A percentile compares a stretch with the other conserved stretches of the same genome.
These are phyloP conservation scores for Colletotrichum lupini DNA, from an alignment of 2,329 filamentous ascomycete species.

Conservation along the genomic window DNA sequence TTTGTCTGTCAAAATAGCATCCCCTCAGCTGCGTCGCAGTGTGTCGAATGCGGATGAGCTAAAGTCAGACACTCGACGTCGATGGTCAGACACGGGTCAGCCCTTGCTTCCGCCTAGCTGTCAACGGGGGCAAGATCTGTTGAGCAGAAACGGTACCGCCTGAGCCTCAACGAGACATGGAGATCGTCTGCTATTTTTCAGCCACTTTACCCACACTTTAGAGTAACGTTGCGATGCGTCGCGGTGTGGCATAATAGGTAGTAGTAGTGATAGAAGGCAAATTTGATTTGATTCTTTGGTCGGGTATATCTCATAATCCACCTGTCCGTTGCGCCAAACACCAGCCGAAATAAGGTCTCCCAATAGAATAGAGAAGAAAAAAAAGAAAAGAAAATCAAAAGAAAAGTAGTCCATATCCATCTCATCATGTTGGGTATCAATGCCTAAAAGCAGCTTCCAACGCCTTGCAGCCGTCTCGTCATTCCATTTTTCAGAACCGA, in stretches of 20 bases:
- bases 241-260: too few relatives aligned
- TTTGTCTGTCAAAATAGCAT: constrained; percentile 2
- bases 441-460: constrained; percentile 9
- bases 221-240: neutral
- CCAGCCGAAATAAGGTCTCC: neutral
- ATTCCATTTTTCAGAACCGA: neutral
- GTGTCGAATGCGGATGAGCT: neutral
- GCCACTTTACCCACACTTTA: neutral
- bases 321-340: constrained; percentile 10
- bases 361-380: neutral
- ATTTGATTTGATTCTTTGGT: neutral
- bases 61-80: neutral
- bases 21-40: neutral
- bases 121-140: neutral
- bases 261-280: too few relatives aligned
- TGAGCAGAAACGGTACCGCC: neutral
- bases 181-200: too few relatives aligned
- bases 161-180: neutral
- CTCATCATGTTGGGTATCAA: neutral
- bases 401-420: neutral
- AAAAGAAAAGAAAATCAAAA: neutral
- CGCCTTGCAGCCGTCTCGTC: neutral
- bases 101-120: constrained; percentile 2
- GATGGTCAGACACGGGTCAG: constrained; percentile 1
- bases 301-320: constrained; percentile 28